Evolutionary conservation across 768 basidiomycete species (phyloP), one percentile per base, ranked within the genome.

Genomic region (Leccinum incarnatum): DNA sequence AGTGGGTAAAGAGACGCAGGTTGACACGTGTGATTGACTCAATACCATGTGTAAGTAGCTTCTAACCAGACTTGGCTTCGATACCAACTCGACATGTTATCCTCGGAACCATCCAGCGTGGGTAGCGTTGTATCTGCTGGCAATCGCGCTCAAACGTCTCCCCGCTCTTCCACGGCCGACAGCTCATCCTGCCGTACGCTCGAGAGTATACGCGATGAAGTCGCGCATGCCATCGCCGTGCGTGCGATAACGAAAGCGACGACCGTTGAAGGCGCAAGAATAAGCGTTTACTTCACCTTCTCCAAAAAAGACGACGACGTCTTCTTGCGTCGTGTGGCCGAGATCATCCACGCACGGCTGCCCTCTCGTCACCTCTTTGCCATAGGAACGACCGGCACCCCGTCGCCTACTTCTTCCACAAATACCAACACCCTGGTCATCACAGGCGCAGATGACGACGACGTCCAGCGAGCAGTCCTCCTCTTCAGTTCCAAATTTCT

Each of bases 401-500:
- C 70, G 63, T 64, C 58, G 42, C 49, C 64, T 6, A 69, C 77
- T 2, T 64, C 64, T 15, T 6, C 56, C 42, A 63, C 64, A 8
- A 62, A 67, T 10, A 56, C 71, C 58, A 81, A 80, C 60, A 76
- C 79, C 3, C 75, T 91, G 12, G 75, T 90, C 55, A 76, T 91
- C 55, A 81, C 79, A 51, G 83, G 83, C 9, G 83, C 86, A 7
- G 78, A 80, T 1, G 71, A 75, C 11, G 78, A 81, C 9, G 79
- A 82, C 52, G 79, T 90, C n/a, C 81, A 86, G 53, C 83, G 87
- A 21, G 88, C 88, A 1, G 78, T 83, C 25, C 78, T 89, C 8
- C 82, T 91, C 54, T 78, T 81, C 14, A 77, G 77, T 54, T 80
- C 87, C 36, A 91, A 91, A 68, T 88, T 92, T 67, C 74, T 87